Conservation (phyloP, 768 basidiomycete species). For the Leccinum incarnatum region DNA sequence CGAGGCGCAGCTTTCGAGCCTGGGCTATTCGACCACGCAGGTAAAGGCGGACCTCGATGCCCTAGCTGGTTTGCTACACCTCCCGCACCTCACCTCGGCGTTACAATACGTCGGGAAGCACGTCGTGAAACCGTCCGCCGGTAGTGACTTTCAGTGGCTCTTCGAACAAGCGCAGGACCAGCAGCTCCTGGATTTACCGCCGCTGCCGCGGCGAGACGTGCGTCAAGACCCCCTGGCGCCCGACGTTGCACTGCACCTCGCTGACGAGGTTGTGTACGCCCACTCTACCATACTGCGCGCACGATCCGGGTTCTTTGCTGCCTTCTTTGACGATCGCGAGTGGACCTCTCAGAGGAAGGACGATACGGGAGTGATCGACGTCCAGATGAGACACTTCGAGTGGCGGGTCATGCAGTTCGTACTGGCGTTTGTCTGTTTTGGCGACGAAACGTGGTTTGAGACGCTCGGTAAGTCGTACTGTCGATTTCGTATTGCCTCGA, state of each 20-base stretch:
- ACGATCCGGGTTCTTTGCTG: constrained; percentile 78
- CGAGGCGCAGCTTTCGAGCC: constrained; percentile 35
- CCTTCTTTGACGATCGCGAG: constrained; percentile 76
- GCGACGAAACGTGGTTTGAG: constrained; percentile 69
- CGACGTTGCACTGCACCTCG: constrained; percentile 72
- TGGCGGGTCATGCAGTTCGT: constrained; percentile 78
- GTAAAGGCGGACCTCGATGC: constrained; percentile 63
- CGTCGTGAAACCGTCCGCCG: constrained; percentile 46
- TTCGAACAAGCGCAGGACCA: constrained; percentile 33
- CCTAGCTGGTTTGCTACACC: constrained; percentile 56
- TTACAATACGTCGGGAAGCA: constrained; percentile 64
- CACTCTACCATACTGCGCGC: constrained; percentile 81
- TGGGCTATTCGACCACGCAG: constrained; percentile 42
- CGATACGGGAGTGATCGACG: constrained; percentile 48
- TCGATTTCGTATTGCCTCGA: background rate
- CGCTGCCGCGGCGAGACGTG: constrained; percentile 8
- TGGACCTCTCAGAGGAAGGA: constrained; percentile 74
- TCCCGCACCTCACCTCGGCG: constrained; percentile 52
- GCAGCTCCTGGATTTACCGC: background rate
- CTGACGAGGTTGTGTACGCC: constrained; percentile 59
- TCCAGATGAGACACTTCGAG: constrained; percentile 69
- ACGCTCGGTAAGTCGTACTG: constrained; percentile 50
- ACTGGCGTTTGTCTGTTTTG: constrained; percentile 74
- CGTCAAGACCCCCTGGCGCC: constrained; percentile 38
- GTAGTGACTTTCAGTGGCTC: constrained; percentile 47